Evolutionary conservation across 352 stramenopile genomes (phyloP).

Genomic region (Globisporangium spiculum): DNA sequence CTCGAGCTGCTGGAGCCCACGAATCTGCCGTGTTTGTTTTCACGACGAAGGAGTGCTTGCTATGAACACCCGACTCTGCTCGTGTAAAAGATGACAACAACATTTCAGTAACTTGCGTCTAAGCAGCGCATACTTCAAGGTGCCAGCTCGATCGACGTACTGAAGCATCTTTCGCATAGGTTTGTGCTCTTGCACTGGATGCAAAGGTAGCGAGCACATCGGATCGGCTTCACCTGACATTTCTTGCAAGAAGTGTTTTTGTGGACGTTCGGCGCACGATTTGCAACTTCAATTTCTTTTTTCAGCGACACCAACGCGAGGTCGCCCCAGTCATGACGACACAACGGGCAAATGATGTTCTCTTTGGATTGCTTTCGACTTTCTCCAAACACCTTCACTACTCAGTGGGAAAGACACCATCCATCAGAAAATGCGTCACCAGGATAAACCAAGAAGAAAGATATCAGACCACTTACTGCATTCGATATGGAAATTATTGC

Average conservation of each 20-base stretch:
- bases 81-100: not conserved
- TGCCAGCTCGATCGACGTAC: constrained; percentile 25
- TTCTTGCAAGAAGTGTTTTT: constrained; percentile 60
- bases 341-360: constrained; percentile 82
- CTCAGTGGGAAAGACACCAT: not conserved
- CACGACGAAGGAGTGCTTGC: constrained; percentile 70
- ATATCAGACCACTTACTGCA: constrained; percentile 35
- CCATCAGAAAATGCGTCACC: not conserved
- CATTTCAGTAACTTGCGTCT: not conserved
- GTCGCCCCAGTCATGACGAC: constrained; percentile 78
- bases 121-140: not conserved
- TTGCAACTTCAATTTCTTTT: constrained; percentile 73
- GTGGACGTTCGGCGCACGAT: constrained; percentile 73
- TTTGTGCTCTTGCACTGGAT: constrained; percentile 78
- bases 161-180: constrained; percentile 74
- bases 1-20: constrained; percentile 54
- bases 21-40: constrained; percentile 58
- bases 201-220: constrained; percentile 75
- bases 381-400: constrained; percentile 85
- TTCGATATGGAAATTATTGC: constrained; percentile 77
- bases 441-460: not conserved
- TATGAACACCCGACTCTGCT: constrained; percentile 55
- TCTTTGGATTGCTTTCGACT: constrained; percentile 79
- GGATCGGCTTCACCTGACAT: constrained; percentile 76
- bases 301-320: constrained; percentile 54